Conservation (phyloP, 2,329 filamentous ascomycete species). For the Pseudofabraea citricarpa region DNA sequence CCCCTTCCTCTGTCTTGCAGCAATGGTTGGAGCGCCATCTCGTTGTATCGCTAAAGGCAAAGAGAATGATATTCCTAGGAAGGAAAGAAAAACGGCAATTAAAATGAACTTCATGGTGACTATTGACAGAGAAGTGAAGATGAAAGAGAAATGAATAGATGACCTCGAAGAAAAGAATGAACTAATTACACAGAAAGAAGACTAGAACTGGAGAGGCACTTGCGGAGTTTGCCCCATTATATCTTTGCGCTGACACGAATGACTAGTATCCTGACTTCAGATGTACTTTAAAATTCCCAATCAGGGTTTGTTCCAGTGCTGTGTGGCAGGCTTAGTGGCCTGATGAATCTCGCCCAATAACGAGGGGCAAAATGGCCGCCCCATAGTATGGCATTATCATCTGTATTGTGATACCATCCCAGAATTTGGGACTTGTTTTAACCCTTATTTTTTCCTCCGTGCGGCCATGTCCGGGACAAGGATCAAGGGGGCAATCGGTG, state of each 20-base stretch:
- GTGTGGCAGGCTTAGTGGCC: background rate
- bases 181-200: background rate
- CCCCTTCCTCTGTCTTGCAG: conserved; percentile 3
- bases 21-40: background rate
- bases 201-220: background rate
- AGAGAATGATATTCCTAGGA: conserved; percentile 9
- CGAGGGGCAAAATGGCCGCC: background rate
- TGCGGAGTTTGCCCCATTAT: too few species aligned
- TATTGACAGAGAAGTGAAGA: conserved; percentile 3
- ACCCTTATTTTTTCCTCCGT: background rate
- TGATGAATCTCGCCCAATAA: background rate
- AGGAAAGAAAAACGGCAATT: conserved; percentile 9
- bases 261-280: background rate
- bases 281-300: conserved; percentile 1
- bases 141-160: background rate
- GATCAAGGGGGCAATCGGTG: too few species aligned
- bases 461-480: background rate
- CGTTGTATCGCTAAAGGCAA: conserved; percentile 5
- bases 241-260: too few species aligned
- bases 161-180: background rate
- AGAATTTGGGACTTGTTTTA: conserved; percentile 3
- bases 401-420: conserved; percentile 1
- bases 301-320: background rate
- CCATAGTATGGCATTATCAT: conserved; percentile 1
- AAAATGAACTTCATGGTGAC: conserved; percentile 15